These are phyloP conservation scores for Geosmithia morbida DNA, from an alignment of 2,329 filamentous ascomycete genomes.

Conservation along the genomic window DNA sequence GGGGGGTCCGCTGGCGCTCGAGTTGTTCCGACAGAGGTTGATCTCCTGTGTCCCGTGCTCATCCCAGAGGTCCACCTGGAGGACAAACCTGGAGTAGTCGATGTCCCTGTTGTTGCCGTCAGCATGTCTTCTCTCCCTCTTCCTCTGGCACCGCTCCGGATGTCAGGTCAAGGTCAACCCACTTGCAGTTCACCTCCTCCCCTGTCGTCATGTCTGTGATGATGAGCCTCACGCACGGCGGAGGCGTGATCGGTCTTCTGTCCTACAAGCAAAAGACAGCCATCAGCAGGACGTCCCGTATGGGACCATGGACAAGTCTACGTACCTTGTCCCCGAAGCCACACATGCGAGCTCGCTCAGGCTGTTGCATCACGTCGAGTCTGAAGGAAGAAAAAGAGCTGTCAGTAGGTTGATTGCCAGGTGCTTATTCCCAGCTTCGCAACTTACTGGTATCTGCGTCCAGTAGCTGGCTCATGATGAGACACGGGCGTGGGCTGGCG, in stretches of 20 bases:
- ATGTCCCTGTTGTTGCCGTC: background rate
- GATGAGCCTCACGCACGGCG: conserved; percentile 76
- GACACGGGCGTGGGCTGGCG: background rate
- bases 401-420: conserved; percentile 6
- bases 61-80: conserved; percentile 55
- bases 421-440: too few relatives aligned
- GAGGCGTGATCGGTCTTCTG: conserved; percentile 87
- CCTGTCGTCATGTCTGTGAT: conserved; percentile 62
- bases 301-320: background rate
- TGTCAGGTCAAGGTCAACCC: conserved; percentile 17
- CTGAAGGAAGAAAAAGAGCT: conserved; percentile 18
- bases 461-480: background rate
- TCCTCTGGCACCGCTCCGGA: too few relatives aligned
- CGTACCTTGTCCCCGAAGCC: conserved; percentile 93
- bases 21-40: conserved; percentile 48
- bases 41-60: conserved; percentile 51
- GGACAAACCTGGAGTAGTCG: conserved; percentile 30
- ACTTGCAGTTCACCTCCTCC: conserved; percentile 76
- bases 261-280: conserved; percentile 40
- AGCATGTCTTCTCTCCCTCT: background rate
- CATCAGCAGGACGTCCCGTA: background rate
- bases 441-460: conserved; percentile 1
- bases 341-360: conserved; percentile 89
- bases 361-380: conserved; percentile 77
- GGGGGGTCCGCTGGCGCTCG: conserved; percentile 52